Conservation (phyloP, 345 rosid genomes). For the Populus davidiana region DNA sequence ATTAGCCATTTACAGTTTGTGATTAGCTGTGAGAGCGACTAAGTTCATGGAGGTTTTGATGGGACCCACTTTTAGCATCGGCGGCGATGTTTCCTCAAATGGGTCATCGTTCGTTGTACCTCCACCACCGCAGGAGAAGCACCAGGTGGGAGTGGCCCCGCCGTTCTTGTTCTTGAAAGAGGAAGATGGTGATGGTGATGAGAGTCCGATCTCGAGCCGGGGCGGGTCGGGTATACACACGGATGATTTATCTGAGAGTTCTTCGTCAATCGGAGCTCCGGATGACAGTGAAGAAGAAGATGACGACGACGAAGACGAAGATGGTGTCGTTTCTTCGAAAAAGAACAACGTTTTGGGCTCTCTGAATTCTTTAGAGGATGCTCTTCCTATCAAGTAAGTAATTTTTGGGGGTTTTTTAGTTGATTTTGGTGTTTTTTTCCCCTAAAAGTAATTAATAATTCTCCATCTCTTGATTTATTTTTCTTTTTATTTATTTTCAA, state of each 20-base stretch:
- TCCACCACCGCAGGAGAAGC: constrained; percentile 26
- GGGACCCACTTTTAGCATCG: constrained; percentile 44
- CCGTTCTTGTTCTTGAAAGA: constrained; percentile 23
- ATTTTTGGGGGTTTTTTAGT: neutral
- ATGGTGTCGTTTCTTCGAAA: constrained; percentile 32
- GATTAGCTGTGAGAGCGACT: neutral
- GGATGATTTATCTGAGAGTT: constrained; percentile 41
- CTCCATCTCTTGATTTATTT: neutral
- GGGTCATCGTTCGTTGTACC: constrained; percentile 12
- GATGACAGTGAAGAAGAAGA: constrained; percentile 42
- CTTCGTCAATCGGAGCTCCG: constrained; percentile 65
- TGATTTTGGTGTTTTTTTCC: too few species aligned
- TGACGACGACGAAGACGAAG: constrained; percentile 32
- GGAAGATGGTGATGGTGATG: constrained; percentile 9
- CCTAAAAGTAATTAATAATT: constrained; percentile 19
- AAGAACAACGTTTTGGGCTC: constrained; percentile 23
- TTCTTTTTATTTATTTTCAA: neutral
- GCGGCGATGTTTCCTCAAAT: constrained; percentile 19
- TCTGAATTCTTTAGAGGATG: constrained; percentile 49
- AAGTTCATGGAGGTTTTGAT: constrained; percentile 53
- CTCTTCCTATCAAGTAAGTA: constrained; percentile 67
- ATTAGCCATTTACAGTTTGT: neutral
- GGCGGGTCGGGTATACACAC: constrained; percentile 12
- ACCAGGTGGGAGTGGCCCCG: neutral
- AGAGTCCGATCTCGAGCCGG: constrained; percentile 11